Evolutionary conservation across 2,329 filamentous ascomycete genomes (phyloP).

Genomic region (Scytalidium sp.): DNA sequence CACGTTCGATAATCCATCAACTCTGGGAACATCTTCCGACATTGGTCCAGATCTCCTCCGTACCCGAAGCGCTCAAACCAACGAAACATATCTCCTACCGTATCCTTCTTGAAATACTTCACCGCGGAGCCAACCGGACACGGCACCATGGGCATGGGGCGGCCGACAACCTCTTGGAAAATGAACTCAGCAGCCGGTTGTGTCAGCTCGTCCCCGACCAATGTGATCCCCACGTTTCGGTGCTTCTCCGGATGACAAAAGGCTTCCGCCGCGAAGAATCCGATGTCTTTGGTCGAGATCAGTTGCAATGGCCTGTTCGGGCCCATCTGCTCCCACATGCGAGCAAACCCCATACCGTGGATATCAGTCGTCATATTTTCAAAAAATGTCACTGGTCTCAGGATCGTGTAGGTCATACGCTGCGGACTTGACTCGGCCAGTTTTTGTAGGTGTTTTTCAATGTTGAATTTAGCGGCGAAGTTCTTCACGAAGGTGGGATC

Average conservation of each 20-base stretch:
- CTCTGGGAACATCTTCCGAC: constrained; percentile 38
- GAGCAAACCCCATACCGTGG: constrained; percentile 18
- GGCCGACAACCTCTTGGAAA: constrained; percentile 28
- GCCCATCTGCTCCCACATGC: constrained; percentile 21
- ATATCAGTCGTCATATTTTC: constrained; percentile 37
- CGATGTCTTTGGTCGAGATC: constrained; percentile 42
- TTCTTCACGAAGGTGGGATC: constrained; percentile 49
- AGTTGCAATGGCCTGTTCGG: constrained; percentile 34
- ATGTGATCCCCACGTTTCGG: constrained; percentile 33
- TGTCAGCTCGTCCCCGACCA: constrained; percentile 44
- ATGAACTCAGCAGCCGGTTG: constrained; percentile 26
- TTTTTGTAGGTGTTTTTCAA: constrained; percentile 49
- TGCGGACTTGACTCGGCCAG: background rate
- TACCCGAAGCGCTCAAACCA: constrained; percentile 28
- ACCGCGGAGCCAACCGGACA: constrained; percentile 19
- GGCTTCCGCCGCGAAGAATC: constrained; percentile 41
- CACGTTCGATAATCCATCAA: constrained; percentile 43
- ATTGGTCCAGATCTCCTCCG: constrained; percentile 29
- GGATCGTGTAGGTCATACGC: constrained; percentile 51
- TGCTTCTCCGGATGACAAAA: constrained; percentile 37
- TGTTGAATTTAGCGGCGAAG: constrained; percentile 50
- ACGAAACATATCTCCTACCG: constrained; percentile 26
- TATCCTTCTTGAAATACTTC: constrained; percentile 21
- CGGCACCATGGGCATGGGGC: constrained; percentile 25
- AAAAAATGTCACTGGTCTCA: constrained; percentile 55